phyloP scores from a whole-genome alignment of 2,329 filamentous ascomycete genomes.

The Penicillium fuscoglaucum region DNA sequence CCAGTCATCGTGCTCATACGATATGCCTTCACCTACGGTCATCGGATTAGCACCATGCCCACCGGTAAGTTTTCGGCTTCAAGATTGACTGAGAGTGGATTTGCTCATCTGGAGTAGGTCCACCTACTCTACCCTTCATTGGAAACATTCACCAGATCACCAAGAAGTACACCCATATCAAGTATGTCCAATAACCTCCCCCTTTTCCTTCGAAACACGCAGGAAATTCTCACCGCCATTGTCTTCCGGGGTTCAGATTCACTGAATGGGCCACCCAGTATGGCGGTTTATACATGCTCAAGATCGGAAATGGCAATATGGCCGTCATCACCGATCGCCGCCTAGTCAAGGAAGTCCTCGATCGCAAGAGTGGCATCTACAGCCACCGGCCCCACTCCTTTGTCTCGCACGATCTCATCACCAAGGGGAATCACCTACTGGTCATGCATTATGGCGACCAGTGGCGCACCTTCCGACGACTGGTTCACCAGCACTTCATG shows the following conservation, averaged over 20 bases:
- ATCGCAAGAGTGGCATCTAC: slow-evolving; percentile 49
- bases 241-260: neutral
- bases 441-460: slow-evolving; percentile 23
- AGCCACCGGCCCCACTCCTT: slow-evolving; percentile 45
- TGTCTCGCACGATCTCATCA: slow-evolving; percentile 5
- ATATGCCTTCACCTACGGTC: neutral
- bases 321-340: slow-evolving; percentile 45
- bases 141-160: neutral
- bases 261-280: neutral
- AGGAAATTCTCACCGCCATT: neutral
- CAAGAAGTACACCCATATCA: slow-evolving; percentile 1
- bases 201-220: neutral
- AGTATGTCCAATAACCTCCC: neutral
- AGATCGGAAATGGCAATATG: slow-evolving; percentile 44
- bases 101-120: neutral
- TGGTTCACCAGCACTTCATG: slow-evolving; percentile 50
- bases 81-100: too few species aligned
- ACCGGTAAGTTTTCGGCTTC: neutral
- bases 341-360: slow-evolving; percentile 47
- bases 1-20: neutral
- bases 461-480: slow-evolving; percentile 50
- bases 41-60: neutral
- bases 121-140: neutral
- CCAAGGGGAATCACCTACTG: neutral
- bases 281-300: slow-evolving; percentile 31